phyloP scores from a whole-genome alignment of 768 basidiomycete species.

The Favolaschia claudopus region DNA sequence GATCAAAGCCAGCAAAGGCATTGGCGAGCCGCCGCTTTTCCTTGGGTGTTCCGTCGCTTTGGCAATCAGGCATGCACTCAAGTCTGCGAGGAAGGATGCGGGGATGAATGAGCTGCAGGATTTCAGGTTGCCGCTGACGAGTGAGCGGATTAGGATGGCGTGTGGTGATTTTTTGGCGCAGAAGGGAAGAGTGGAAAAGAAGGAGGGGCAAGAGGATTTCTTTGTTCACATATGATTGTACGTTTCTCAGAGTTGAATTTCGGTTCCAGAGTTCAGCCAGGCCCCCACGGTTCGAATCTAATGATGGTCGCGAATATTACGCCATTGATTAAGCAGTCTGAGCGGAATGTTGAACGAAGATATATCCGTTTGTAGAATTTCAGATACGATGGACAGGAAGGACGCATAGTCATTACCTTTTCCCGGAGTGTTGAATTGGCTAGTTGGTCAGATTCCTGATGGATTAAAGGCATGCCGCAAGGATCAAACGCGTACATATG shows the following conservation, averaged over 20 bases:
- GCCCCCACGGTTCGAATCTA: too few species aligned
- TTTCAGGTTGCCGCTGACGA: conserved; percentile 25
- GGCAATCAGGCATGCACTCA: conserved; percentile 27
- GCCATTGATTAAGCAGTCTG: too few species aligned
- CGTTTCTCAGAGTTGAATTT: background rate
- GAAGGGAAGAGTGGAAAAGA: conserved; percentile 20
- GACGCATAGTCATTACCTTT: too few species aligned
- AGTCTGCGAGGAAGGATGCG: conserved; percentile 21
- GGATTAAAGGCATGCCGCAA: too few species aligned
- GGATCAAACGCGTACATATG: too few species aligned
- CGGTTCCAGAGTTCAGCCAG: too few species aligned
- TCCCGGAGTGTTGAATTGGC: too few species aligned
- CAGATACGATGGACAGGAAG: too few species aligned
- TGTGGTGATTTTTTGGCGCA: conserved; percentile 22
- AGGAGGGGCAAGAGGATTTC: conserved; percentile 21
- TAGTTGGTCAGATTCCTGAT: too few species aligned
- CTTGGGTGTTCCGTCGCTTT: conserved; percentile 29
- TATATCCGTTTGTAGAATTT: too few species aligned
- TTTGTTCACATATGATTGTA: conserved; percentile 26
- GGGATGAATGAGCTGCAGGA: conserved; percentile 24
- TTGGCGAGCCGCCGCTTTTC: conserved; percentile 29
- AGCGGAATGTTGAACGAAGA: too few species aligned
- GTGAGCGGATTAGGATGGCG: conserved; percentile 26
- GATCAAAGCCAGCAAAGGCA: conserved; percentile 28
- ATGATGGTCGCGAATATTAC: too few species aligned